Base-by-base conservation (phyloP, 495 filamentous ascomycete species). In the Penicillium macrosclerotiorum region DNA sequence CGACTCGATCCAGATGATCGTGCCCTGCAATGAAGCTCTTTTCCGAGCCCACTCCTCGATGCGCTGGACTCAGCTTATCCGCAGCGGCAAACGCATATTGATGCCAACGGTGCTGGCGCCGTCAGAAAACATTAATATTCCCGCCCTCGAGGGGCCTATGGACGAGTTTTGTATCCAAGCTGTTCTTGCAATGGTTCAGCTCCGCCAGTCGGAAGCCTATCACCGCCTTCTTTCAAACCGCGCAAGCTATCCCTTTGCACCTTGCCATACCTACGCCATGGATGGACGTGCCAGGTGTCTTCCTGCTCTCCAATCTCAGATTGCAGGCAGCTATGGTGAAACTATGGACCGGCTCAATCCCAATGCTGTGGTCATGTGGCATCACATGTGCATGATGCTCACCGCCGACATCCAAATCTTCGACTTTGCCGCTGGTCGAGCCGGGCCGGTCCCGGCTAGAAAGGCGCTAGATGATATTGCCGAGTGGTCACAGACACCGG, bases 351-450 rank as follows among this genome's bases (percentile, higher is more conserved):
- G 52, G 11, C 54, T 74, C 20, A 73, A 70, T 38, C 68, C 73
- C 4, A 79, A 77, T 34, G 67, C 69, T 11, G 47, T 69, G 4
- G 52, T 76, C 24, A 63, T 73, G 48, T 79, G 75, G 75, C 75
- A 79, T 43, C 65, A 73, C 33, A 73, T 75, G 55, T 76, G 73
- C 47, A 76, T 79, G 69, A 74, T 67, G 52, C 62, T 79, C 9
- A 71, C 71, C 1, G 69, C 73, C 7, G 75, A 79, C 42, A 66
- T 72, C 8, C 74, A 75, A 35, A 71, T 73, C 23, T 79, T 79
- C 48, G 72, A 77, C 19, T 47, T 73, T 1, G 75, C 73, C 0
- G 74, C 75, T 19, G 75, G 74, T 19, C 70, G 73, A 25, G 55
- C 68, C 3, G 75, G 74, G 3, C 64, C 75, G 1, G 47, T 8